Evolutionary conservation across 1,284 basidiomycete species (phyloP), one percentile per base, ranked within the genome.

Genomic region (Melampsora americana): DNA sequence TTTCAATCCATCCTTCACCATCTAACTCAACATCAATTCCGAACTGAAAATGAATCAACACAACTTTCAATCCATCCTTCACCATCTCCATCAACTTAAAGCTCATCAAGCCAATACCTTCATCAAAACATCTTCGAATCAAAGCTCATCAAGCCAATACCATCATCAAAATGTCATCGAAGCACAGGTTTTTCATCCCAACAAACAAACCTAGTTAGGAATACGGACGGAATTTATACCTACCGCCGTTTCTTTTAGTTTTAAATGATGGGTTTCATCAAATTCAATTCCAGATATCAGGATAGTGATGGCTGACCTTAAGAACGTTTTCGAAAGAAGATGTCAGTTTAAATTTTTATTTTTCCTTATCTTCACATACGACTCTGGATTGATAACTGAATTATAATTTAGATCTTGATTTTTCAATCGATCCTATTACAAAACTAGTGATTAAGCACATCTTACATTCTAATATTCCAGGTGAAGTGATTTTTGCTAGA

Each of bases 271-370:
- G 30, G 66, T 70, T 65, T 62, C 61, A 42, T 35, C 42, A n/a
- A n/a, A n/a, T n/a, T n/a, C n/a, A n/a, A n/a, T n/a, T n/a, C n/a
- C n/a, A n/a, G n/a, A n/a, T n/a, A n/a, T n/a, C n/a, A n/a, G n/a
- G n/a, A n/a, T n/a, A n/a, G n/a, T n/a, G n/a, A n/a, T n/a, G n/a
- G n/a, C 48, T n/a, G 30, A 20, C 71, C 44, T 30, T 79, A 1
- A 72, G 81, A 35, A 75, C 78, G 9, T 81, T 80, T 59, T 81
- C 79, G 78, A 81, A 81, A 64, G 79, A 81, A 65, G 81, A 82
- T 69, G 81, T 80, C 44, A 60, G 80, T 59, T n/a, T 39, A 30
- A 48, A 1, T 20, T 26, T 39, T 26, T 28, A 50, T 67, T 1
- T 18, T n/a, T 12, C 16, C 26, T 12, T 14, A 14, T 18, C 39